phyloP scores from a whole-genome alignment of 257 asterid species.

The Buddleja alternifolia region DNA sequence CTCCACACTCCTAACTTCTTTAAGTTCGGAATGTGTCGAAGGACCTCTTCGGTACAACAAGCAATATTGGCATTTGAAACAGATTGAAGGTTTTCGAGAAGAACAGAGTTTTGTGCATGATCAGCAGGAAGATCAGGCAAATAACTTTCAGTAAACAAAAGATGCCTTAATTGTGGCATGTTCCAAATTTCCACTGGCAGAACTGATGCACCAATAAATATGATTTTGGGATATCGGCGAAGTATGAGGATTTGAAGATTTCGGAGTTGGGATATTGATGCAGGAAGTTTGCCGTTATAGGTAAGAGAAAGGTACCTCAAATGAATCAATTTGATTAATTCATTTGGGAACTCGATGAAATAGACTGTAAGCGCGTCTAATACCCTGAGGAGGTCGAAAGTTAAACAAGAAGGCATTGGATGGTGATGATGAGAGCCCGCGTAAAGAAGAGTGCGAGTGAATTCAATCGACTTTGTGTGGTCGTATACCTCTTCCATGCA shows the following conservation, averaged over 20 bases:
- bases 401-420: constrained; percentile 26
- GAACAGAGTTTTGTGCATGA: not conserved
- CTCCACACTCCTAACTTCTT: constrained; percentile 36
- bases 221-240: constrained; percentile 36
- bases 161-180: constrained; percentile 49
- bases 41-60: constrained; percentile 33
- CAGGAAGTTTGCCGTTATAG: constrained; percentile 24
- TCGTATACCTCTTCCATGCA: constrained; percentile 30
- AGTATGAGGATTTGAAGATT: constrained; percentile 37
- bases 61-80: constrained; percentile 28
- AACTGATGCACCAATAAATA: constrained; percentile 32
- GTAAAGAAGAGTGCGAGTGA: constrained; percentile 32
- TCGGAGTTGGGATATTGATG: not conserved
- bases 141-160: constrained; percentile 28
- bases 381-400: constrained; percentile 36
- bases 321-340: constrained; percentile 26
- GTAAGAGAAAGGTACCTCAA: constrained; percentile 39
- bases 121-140: constrained; percentile 24
- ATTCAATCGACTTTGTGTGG: not conserved
- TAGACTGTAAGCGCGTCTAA: constrained; percentile 38
- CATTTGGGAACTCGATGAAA: constrained; percentile 37
- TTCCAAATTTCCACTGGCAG: constrained; percentile 43
- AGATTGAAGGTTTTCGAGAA: constrained; percentile 35
- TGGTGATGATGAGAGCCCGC: constrained; percentile 37
- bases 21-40: constrained; percentile 40